Evolutionary conservation across 495 filamentous ascomycete genomes (phyloP).

Genomic region (Penicillium malachiteum): DNA sequence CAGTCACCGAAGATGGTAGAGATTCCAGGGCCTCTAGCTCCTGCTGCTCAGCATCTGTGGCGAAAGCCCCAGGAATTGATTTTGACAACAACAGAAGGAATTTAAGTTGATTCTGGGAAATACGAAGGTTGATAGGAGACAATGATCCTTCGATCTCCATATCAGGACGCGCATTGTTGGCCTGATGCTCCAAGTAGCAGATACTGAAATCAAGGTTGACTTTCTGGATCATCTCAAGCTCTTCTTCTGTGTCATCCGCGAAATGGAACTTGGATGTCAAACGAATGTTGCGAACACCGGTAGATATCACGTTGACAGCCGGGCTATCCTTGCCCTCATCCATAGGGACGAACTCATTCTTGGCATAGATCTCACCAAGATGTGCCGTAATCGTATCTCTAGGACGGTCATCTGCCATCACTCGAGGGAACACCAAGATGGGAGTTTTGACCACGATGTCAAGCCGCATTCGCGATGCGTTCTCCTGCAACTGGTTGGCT

Average conservation of each 20-base stretch:
- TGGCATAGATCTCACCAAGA: conserved; percentile 93
- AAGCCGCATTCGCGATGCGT: conserved; percentile 84
- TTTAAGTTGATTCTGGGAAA: conserved; percentile 88
- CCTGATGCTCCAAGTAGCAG: conserved; percentile 82
- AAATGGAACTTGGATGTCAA: conserved; percentile 91
- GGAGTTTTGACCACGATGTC: conserved; percentile 91
- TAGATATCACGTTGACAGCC: conserved; percentile 83
- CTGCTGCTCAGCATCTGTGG: conserved; percentile 68
- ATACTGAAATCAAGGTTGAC: conserved; percentile 91
- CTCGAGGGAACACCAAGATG: conserved; percentile 87
- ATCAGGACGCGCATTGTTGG: conserved; percentile 77
- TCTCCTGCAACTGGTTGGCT: conserved; percentile 88
- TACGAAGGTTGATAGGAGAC: conserved; percentile 84
- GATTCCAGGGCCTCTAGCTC: conserved; percentile 64
- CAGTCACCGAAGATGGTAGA: conserved; percentile 55
- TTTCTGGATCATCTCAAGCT: conserved; percentile 93
- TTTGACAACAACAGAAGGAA: conserved; percentile 81
- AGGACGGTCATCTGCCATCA: conserved; percentile 59
- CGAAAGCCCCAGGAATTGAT: conserved; percentile 84
- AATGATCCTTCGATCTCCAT: conserved; percentile 87
- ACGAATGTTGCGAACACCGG: conserved; percentile 88
- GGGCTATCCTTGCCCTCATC: conserved; percentile 67
- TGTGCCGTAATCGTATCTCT: conserved; percentile 88
- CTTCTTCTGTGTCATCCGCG: conserved; percentile 66
- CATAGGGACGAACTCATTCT: conserved; percentile 83